Base-by-base conservation (phyloP, 257 asterid species). In the Solanum rostratum region DNA sequence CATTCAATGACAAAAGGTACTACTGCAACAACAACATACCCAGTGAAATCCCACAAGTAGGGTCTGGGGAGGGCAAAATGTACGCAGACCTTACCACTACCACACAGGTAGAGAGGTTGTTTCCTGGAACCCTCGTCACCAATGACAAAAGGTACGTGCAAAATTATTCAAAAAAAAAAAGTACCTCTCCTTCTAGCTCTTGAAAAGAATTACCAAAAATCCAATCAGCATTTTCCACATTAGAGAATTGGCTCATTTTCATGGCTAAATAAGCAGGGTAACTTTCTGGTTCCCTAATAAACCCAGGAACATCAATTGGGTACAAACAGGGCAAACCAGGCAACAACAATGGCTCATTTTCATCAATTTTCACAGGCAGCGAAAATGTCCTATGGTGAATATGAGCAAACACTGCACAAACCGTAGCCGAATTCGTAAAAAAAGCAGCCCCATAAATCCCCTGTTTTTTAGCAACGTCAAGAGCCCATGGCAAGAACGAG, bases 401-500 rank as follows among this genome's bases (percentile, higher is more conserved):
- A 76, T 83, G 91, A 85, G 90, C 85, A 87, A 92, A 91, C 6
- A 94, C 80, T 0, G 92, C 91, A 53, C 91, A 86, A 19, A 92
- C 97, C 1, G 89, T 62, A 53, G 91, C 92, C 0, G 95, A 90
- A 83, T 92, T 92, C 29, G 97, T 94, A 87, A 92, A 94, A 63
- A 92, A 94, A 3, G 98, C 79, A 10, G 95, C 98, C n/a, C 92
- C 97, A 1, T 82, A 55, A 11, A 90, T 46, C 30, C 92, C 92
- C 27, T 90, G 89, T 1, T 65, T 45, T 84, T 80, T 87, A 24
- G 98, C 95, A 0, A 94, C 95, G 65, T 94, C 94, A 59, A 94
- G 93, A 15, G 92, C 97, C 98, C 98, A 94, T 10, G 97, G 97
- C 11, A 94, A 84, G 83, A 94, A 91, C 0, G 95, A 80, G 89